Percentiles rank a stretch among this genome's conserved stretches.
These are phyloP conservation scores for Penicillium tannophilum DNA, from an alignment of 495 filamentous ascomycete genomes.

Conservation along the genomic window DNA sequence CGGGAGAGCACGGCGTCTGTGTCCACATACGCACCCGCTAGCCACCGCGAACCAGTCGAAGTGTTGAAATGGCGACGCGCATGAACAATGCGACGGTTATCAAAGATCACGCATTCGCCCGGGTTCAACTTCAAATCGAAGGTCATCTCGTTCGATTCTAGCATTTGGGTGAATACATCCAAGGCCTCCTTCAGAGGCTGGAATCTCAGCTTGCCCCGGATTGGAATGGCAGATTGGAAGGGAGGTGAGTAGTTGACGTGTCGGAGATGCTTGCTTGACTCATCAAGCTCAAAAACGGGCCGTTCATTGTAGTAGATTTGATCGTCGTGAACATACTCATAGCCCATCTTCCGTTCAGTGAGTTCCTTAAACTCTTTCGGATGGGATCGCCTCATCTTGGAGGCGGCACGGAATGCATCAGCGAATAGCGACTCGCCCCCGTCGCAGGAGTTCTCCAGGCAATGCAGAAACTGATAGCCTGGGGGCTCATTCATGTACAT, in stretches of 20 bases:
- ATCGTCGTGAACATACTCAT: slow-evolving; percentile 68
- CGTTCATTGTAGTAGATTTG: slow-evolving; percentile 59
- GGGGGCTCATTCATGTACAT: slow-evolving; percentile 83
- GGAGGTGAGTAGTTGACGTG: slow-evolving; percentile 72
- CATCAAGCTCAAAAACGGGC: slow-evolving; percentile 53
- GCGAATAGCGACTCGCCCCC: slow-evolving; percentile 84
- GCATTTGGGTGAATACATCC: slow-evolving; percentile 21
- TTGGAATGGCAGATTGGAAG: slow-evolving; percentile 58
- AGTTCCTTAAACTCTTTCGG: slow-evolving; percentile 42
- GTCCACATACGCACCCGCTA: slow-evolving; percentile 84
- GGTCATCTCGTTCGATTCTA: slow-evolving; percentile 44
- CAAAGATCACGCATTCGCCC: slow-evolving; percentile 85
- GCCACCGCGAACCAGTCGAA: slow-evolving; percentile 61
- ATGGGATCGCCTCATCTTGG: slow-evolving; percentile 34
- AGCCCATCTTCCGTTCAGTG: slow-evolving; percentile 47
- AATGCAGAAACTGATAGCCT: slow-evolving; percentile 83
- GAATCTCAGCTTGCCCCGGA: neutral
- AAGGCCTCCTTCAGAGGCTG: slow-evolving; percentile 40
- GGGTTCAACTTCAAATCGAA: slow-evolving; percentile 72
- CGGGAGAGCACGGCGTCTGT: slow-evolving; percentile 63
- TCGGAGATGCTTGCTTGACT: slow-evolving; percentile 20
- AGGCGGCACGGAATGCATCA: slow-evolving; percentile 67
- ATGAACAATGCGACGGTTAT: slow-evolving; percentile 79
- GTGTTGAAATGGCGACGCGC: slow-evolving; percentile 72
- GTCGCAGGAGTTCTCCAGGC: slow-evolving; percentile 69